Evolutionary conservation across 2,329 filamentous ascomycete species (phyloP).

Genomic region (Botryosphaeria dothidea): DNA sequence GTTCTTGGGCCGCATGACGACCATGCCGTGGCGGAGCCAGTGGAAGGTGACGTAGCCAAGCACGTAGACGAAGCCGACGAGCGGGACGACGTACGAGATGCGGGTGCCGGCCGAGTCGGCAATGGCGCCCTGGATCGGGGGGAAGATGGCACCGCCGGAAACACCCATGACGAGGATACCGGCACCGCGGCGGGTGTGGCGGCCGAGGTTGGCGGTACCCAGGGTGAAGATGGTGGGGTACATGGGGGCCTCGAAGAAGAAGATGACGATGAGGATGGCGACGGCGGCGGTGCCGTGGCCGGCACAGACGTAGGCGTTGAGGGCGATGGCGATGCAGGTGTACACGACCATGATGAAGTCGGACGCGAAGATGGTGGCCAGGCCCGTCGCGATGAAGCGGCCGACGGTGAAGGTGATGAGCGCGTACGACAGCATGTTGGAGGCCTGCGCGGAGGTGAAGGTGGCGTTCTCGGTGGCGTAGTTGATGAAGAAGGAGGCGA

Average conservation of each 20-base stretch:
- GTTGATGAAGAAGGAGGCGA: slow-evolving; percentile 42
- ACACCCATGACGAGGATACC: slow-evolving; percentile 45
- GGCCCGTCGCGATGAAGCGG: slow-evolving; percentile 32
- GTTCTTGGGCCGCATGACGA: slow-evolving; percentile 35
- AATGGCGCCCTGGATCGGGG: slow-evolving; percentile 39
- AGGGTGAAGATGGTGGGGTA: slow-evolving; percentile 43
- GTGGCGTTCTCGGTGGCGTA: slow-evolving; percentile 37
- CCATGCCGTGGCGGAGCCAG: slow-evolving; percentile 34
- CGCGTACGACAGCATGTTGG: slow-evolving; percentile 40
- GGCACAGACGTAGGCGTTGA: slow-evolving; percentile 36
- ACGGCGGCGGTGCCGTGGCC: slow-evolving; percentile 33
- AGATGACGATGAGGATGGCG: slow-evolving; percentile 37
- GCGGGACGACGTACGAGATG: slow-evolving; percentile 47
- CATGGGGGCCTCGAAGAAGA: slow-evolving; percentile 40
- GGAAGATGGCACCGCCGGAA: slow-evolving; percentile 36
- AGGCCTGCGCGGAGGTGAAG: slow-evolving; percentile 31
- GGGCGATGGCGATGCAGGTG: slow-evolving; percentile 21
- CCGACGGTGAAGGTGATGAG: slow-evolving; percentile 42
- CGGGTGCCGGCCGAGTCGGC: slow-evolving; percentile 42
- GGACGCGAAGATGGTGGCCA: slow-evolving; percentile 34
- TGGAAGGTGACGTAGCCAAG: slow-evolving; percentile 33
- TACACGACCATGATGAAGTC: slow-evolving; percentile 40
- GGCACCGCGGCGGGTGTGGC: slow-evolving; percentile 41
- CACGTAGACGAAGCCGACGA: slow-evolving; percentile 46
- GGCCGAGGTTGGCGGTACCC: slow-evolving; percentile 41